Conservation (phyloP, 768 basidiomycete species). For the Serendipita sp. region DNA sequence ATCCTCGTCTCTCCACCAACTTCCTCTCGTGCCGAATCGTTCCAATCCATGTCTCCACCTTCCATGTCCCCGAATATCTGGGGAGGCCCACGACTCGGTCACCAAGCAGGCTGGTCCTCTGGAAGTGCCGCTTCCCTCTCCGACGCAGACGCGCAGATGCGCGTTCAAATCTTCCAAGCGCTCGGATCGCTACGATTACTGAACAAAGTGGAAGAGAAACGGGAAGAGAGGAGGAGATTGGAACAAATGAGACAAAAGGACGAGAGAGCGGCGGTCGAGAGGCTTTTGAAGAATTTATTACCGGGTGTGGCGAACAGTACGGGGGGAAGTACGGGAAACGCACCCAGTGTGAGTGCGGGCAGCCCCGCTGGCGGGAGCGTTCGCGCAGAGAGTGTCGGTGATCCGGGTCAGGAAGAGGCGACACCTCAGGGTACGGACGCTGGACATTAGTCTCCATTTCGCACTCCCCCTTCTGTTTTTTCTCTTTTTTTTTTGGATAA, state of each 20-base stretch:
- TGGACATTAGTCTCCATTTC: not conserved
- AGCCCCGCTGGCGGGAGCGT: not conserved
- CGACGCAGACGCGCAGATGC: constrained; percentile 2
- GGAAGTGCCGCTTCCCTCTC: not conserved
- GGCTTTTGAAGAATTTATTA: not conserved
- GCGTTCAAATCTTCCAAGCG: not conserved
- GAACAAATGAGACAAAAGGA: not conserved
- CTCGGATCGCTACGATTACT: not conserved
- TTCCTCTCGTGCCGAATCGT: not conserved
- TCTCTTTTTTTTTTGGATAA: too few species aligned
- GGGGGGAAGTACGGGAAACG: not conserved
- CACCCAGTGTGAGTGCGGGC: not conserved
- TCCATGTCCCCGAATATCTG: not conserved
- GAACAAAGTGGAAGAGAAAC: constrained; percentile 2
- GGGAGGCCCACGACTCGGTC: not conserved
- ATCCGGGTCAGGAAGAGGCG: not conserved
- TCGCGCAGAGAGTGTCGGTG: constrained; percentile 2
- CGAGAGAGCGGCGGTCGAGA: not conserved
- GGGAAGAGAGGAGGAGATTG: not conserved
- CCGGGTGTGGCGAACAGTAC: not conserved
- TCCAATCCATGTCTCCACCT: not conserved
- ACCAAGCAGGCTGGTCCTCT: not conserved
- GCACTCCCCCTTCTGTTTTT: too few species aligned
- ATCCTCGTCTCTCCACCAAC: not conserved
- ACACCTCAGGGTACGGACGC: not conserved